These are phyloP conservation scores for Gryganskiella cystojenkinii DNA, from an alignment of 192 early-diverging fungal genomes.

Conservation along the genomic window DNA sequence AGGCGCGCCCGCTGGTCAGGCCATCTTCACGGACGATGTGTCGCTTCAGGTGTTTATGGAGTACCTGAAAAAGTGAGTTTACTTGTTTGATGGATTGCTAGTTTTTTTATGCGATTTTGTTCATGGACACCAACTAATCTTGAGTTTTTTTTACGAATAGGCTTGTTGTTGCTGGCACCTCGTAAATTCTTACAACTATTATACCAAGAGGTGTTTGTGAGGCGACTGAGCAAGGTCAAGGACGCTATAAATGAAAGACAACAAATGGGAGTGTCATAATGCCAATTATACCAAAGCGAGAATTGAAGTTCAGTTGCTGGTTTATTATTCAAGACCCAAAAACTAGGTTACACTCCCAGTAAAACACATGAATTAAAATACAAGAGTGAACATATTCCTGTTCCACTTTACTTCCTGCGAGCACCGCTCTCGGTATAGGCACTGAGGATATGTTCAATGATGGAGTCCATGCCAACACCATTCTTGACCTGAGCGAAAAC, in stretches of 20 bases:
- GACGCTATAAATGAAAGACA: too few relatives aligned
- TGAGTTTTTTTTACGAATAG: constrained; percentile 1
- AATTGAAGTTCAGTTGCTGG: not conserved
- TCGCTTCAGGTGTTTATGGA: constrained; percentile 98
- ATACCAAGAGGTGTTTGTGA: constrained; percentile 28
- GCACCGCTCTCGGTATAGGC: constrained; percentile 67
- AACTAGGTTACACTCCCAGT: not conserved
- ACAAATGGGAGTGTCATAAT: not conserved
- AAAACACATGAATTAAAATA: not conserved
- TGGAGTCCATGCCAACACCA: constrained; percentile 83
- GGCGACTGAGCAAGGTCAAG: too few relatives aligned
- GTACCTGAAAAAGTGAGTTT: constrained; percentile 83
- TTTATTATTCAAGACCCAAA: not conserved
- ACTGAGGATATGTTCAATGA: constrained; percentile 80
- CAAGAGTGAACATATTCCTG: not conserved
- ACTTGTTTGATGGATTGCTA: not conserved
- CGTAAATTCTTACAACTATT: constrained; percentile 20
- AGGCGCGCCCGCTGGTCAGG: constrained; percentile 72
- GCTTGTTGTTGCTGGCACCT: constrained; percentile 49
- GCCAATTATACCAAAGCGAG: constrained; percentile 6
- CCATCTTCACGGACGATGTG: constrained; percentile 98
- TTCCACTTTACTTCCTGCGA: constrained; percentile 6
- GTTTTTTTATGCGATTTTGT: not conserved
- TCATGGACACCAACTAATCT: not conserved
- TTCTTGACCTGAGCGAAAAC: constrained; percentile 95